These are phyloP conservation scores for Aspergillus ibericus DNA, from an alignment of 2,329 filamentous ascomycete genomes.

Conservation along the genomic window DNA sequence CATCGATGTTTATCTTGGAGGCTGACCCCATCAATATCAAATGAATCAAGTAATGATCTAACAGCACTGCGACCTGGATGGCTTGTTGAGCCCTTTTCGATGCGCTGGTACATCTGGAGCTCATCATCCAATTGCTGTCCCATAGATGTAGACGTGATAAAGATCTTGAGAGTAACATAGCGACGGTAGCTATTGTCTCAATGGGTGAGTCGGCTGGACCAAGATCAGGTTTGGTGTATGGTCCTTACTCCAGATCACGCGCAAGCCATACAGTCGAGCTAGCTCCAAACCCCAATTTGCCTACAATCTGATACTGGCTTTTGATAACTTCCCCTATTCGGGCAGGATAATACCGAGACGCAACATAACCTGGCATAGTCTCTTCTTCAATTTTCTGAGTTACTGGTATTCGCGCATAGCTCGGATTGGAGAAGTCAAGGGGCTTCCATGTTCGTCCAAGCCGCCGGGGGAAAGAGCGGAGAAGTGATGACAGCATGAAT, in stretches of 20 bases:
- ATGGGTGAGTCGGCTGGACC: neutral
- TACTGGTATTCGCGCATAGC: constrained; percentile 24
- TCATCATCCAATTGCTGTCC: constrained; percentile 38
- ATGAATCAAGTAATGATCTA: constrained; percentile 35
- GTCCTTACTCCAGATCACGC: constrained; percentile 32
- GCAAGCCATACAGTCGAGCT: constrained; percentile 41
- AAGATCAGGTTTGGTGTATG: neutral
- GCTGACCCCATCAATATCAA: constrained; percentile 30
- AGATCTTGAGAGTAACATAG: constrained; percentile 35
- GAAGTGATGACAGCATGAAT: constrained; percentile 16
- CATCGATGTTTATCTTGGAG: constrained; percentile 32
- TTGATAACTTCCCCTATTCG: constrained; percentile 32
- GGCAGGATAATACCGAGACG: constrained; percentile 31
- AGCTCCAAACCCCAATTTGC: constrained; percentile 39
- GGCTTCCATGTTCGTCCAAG: constrained; percentile 31
- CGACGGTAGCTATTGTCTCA: constrained; percentile 20
- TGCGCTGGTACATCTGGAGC: constrained; percentile 46
- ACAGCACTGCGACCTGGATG: constrained; percentile 35
- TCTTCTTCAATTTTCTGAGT: constrained; percentile 35
- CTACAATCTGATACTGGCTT: constrained; percentile 35
- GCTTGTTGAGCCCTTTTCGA: constrained; percentile 25
- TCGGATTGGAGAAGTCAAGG: constrained; percentile 34
- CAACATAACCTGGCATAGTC: constrained; percentile 27
- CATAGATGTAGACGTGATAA: constrained; percentile 28
- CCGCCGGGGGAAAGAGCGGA: constrained; percentile 23